Conservation (phyloP, 495 filamentous ascomycete genomes). For the Hypoxylon trugodes region DNA sequence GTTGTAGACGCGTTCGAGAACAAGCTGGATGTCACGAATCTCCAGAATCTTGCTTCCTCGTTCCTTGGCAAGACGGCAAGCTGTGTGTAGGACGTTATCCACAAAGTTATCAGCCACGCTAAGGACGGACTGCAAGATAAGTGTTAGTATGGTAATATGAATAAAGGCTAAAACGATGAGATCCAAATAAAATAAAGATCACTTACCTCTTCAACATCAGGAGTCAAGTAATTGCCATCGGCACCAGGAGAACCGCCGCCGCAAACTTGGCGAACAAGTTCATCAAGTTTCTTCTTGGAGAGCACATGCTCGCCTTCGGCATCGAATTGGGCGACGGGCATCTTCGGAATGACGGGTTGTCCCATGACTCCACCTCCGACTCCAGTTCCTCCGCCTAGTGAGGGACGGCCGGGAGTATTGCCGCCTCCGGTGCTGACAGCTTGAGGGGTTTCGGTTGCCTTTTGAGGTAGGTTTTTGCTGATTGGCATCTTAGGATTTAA, state of each 20-base stretch:
- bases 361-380: constrained; percentile 79
- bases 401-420: constrained; percentile 72
- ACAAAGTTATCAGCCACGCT: constrained; percentile 93
- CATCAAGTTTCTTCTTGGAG: constrained; percentile 95
- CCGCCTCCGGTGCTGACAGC: constrained; percentile 68
- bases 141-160: constrained; percentile 22
- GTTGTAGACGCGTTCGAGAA: constrained; percentile 96
- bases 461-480: constrained; percentile 75
- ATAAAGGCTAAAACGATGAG: neutral
- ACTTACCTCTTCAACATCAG: constrained; percentile 93
- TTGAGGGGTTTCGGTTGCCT: constrained; percentile 67
- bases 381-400: constrained; percentile 76
- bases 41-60: constrained; percentile 89
- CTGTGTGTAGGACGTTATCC: constrained; percentile 83
- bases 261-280: constrained; percentile 91
- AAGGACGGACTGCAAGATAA: constrained; percentile 72
- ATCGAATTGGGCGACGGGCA: constrained; percentile 83
- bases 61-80: constrained; percentile 91
- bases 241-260: constrained; percentile 76
- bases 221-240: constrained; percentile 73
- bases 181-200: neutral
- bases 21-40: constrained; percentile 91
- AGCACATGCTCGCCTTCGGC: constrained; percentile 88
- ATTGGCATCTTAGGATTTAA: constrained; percentile 73
- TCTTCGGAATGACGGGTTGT: constrained; percentile 84